Conservation (phyloP, 306 rosid genomes). For the Comarum palustre region DNA sequence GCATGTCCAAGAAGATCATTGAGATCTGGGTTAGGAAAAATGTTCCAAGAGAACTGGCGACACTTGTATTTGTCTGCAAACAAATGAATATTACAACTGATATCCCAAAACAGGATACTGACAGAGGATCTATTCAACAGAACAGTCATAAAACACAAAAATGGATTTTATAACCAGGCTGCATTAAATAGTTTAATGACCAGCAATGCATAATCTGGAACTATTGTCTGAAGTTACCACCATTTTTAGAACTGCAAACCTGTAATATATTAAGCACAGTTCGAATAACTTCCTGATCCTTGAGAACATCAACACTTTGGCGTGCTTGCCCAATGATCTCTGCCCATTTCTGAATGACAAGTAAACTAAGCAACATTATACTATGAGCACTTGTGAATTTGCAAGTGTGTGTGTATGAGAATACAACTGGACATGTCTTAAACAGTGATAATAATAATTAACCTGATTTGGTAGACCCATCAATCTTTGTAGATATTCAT, state of each 20-base stretch:
- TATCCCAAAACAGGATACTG: not conserved
- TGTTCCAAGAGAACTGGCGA: conserved; percentile 86
- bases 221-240: not conserved
- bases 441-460: conserved; percentile 9
- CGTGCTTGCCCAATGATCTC: conserved; percentile 96
- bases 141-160: not conserved
- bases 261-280: conserved; percentile 93
- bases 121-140: not conserved
- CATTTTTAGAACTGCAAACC: conserved; percentile 37
- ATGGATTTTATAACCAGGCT: not conserved
- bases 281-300: conserved; percentile 86
- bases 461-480: conserved; percentile 97
- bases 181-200: not conserved
- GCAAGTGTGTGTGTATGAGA: not conserved
- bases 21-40: conserved; percentile 84
- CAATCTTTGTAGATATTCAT: conserved; percentile 82
- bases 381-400: not conserved
- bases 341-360: conserved; percentile 72
- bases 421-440: not conserved
- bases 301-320: conserved; percentile 71
- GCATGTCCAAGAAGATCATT: conserved; percentile 91
- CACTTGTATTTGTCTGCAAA: conserved; percentile 93
- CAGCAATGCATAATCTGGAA: not conserved
- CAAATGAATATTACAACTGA: conserved; percentile 3
- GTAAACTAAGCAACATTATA: not conserved